A percentile compares a stretch with the other conserved stretches of the same genome.
Conservation (phyloP, 495 filamentous ascomycete genomes). For the Echria macrotheca region DNA sequence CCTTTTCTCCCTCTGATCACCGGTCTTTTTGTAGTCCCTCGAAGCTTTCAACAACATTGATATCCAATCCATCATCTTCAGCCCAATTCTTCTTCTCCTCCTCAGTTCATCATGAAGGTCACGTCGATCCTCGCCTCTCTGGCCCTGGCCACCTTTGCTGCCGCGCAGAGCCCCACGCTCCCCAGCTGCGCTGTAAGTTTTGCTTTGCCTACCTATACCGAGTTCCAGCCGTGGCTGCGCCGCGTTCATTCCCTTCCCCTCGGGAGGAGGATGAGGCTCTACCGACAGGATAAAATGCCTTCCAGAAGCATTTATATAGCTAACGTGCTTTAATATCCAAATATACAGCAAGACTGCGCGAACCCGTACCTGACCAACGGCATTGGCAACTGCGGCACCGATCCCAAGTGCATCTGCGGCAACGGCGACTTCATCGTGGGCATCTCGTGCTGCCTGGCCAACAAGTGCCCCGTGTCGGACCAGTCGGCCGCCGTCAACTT, state of each 20-base stretch:
- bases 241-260: no score
- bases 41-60: background rate
- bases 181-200: conserved; percentile 52
- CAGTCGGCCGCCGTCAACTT: conserved; percentile 40
- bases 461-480: conserved; percentile 48
- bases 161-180: conserved; percentile 40
- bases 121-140: conserved; percentile 26
- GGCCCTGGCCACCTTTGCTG: conserved; percentile 24
- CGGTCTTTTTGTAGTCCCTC: background rate
- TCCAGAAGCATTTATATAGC: background rate
- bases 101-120: conserved; percentile 42
- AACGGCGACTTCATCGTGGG: conserved; percentile 50
- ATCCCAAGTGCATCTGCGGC: conserved; percentile 65
- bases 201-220: background rate
- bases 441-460: conserved; percentile 63
- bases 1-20: background rate
- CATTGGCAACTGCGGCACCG: conserved; percentile 50
- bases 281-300: no score
- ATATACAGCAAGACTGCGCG: conserved; percentile 50
- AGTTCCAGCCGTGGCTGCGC: no score
- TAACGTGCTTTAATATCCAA: conserved; percentile 9
- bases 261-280: no score
- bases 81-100: no score
- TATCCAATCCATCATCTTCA: background rate
- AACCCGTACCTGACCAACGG: conserved; percentile 37